A percentile compares a stretch with the other conserved stretches of the same genome.
These are phyloP conservation scores for Sistotremastrum niveocremeum DNA, from an alignment of 768 basidiomycete genomes.

Conservation along the genomic window DNA sequence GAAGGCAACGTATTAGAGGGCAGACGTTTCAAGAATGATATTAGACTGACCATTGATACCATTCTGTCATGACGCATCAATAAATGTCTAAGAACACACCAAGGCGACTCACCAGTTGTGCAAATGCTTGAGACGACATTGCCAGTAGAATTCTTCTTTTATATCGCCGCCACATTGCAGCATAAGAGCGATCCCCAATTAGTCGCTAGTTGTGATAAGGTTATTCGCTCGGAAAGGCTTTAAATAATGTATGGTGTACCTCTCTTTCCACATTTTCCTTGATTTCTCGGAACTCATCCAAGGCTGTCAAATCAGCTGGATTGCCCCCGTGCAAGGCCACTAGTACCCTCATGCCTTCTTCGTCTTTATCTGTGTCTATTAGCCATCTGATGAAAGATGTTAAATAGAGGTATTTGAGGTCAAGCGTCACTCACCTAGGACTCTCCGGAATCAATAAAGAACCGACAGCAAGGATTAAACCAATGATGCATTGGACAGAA, in stretches of 20 bases:
- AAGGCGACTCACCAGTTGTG: slow-evolving; percentile 59
- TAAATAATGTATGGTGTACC: slow-evolving; percentile 23
- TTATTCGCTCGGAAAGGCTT: background rate
- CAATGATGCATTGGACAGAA: slow-evolving; percentile 79
- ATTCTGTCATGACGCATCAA: slow-evolving; percentile 39
- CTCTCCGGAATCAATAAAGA: slow-evolving; percentile 82
- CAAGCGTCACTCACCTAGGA: slow-evolving; percentile 41
- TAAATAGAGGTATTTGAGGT: background rate
- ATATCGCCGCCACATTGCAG: slow-evolving; percentile 76
- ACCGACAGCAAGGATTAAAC: slow-evolving; percentile 62
- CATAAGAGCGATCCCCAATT: slow-evolving; percentile 56
- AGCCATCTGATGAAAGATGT: slow-evolving; percentile 47
- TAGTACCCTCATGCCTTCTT: slow-evolving; percentile 73
- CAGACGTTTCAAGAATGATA: slow-evolving; percentile 2
- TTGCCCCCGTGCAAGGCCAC: slow-evolving; percentile 83
- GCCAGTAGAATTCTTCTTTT: slow-evolving; percentile 80
- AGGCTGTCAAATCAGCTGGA: slow-evolving; percentile 48
- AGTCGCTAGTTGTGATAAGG: slow-evolving; percentile 1
- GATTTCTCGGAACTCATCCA: slow-evolving; percentile 83
- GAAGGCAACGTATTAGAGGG: background rate
- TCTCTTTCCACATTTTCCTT: slow-evolving; percentile 66
- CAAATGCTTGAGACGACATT: slow-evolving; percentile 92
- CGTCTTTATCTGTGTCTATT: slow-evolving; percentile 75
- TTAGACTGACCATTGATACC: slow-evolving; percentile 71
- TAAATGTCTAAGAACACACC: slow-evolving; percentile 1